Evolutionary conservation across 1,284 basidiomycete species (phyloP).

Genomic region (Trichosporon asahii): DNA sequence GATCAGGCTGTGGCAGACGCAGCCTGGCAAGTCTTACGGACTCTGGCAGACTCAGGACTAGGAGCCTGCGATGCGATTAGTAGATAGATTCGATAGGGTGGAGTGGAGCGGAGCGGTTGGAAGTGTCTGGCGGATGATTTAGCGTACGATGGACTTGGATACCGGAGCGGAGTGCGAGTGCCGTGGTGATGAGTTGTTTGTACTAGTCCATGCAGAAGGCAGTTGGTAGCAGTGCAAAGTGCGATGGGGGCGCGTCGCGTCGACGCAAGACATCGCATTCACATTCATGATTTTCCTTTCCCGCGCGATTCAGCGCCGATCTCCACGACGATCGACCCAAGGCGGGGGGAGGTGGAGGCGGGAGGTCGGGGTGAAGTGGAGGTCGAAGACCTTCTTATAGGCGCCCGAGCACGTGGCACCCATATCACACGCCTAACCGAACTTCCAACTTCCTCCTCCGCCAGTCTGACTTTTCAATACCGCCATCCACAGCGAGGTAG

Average conservation of each 20-base stretch:
- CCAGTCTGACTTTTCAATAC: background rate
- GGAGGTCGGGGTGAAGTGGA: background rate
- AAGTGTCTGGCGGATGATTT: background rate
- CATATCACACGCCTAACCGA: background rate
- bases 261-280: background rate
- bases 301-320: background rate
- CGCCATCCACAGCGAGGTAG: background rate
- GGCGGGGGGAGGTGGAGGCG: background rate
- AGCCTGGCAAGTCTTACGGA: conserved; percentile 86
- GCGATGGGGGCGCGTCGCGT: background rate
- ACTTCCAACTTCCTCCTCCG: background rate
- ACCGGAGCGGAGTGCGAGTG: background rate
- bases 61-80: conserved; percentile 15
- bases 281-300: background rate
- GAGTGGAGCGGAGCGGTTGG: background rate
- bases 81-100: background rate
- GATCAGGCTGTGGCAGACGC: conserved; percentile 94
- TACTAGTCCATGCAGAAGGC: conserved; percentile 9
- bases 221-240: background rate
- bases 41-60: conserved; percentile 67
- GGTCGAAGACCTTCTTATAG: background rate
- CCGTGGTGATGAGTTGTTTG: conserved; percentile 2
- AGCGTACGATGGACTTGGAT: background rate
- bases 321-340: background rate
- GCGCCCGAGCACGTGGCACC: background rate